phyloP scores from a whole-genome alignment of 2,329 filamentous ascomycete genomes.

The Stenocarpella maydis region DNA sequence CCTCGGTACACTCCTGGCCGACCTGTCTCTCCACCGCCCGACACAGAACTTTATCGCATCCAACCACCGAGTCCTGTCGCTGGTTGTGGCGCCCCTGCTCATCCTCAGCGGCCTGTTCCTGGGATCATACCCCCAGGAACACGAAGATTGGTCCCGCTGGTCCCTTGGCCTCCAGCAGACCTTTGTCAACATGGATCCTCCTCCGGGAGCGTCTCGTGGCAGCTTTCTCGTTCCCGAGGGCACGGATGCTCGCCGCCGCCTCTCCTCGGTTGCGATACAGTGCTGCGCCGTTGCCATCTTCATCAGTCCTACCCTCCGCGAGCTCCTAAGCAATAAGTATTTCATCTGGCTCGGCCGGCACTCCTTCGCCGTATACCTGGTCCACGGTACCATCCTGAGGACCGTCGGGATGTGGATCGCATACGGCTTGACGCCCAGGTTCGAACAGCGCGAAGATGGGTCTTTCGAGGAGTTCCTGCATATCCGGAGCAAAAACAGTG shows the following conservation, averaged over 20 bases:
- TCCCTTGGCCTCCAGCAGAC: conserved; percentile 43
- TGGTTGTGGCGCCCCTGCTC: conserved; percentile 44
- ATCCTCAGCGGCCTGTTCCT: conserved; percentile 55
- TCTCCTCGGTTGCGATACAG: conserved; percentile 57
- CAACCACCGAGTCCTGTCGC: conserved; percentile 49
- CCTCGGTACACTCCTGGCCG: conserved; percentile 60
- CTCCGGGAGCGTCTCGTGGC: conserved; percentile 46
- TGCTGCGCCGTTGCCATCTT: conserved; percentile 59
- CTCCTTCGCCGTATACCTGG: conserved; percentile 63
- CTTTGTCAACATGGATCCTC: conserved; percentile 45
- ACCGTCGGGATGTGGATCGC: conserved; percentile 60
- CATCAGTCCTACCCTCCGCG: conserved; percentile 56
- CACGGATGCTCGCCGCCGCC: conserved; percentile 49
- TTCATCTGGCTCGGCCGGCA: conserved; percentile 64
- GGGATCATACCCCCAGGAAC: conserved; percentile 58
- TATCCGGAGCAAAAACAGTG: conserved; percentile 49
- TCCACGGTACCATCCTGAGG: conserved; percentile 61
- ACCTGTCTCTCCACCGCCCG: conserved; percentile 55
- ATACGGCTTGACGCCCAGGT: conserved; percentile 53
- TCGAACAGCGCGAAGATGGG: conserved; percentile 46
- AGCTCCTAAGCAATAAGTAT: conserved; percentile 56
- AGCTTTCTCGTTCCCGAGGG: conserved; percentile 56
- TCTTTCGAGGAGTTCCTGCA: conserved; percentile 51
- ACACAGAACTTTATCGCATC: conserved; percentile 55
- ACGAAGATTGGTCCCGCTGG: conserved; percentile 59